Conservation (phyloP, 768 basidiomycete species). For the Suillus subluteus region DNA sequence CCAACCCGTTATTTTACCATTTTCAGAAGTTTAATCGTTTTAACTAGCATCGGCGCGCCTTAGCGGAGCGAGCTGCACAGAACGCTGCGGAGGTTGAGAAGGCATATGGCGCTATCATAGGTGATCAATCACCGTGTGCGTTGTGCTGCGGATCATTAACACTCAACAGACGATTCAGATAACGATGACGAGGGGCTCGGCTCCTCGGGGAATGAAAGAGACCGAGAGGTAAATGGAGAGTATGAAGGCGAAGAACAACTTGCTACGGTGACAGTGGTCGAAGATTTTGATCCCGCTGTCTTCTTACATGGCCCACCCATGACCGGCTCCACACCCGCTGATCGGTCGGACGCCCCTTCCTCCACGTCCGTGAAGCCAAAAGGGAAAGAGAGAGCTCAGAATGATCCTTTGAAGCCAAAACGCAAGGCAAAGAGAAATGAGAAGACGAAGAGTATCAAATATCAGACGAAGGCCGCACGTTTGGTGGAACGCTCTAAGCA, state of each 20-base stretch:
- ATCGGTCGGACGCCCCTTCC: not conserved
- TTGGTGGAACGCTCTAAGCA: constrained; percentile 66
- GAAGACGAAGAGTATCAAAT: constrained; percentile 53
- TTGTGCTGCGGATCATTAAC: constrained; percentile 12
- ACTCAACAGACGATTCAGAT: constrained; percentile 19
- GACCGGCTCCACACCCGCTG: constrained; percentile 4
- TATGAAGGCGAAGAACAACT: constrained; percentile 84
- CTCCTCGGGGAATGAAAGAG: constrained; percentile 37
- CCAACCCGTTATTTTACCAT: constrained; percentile 18
- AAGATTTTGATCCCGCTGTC: constrained; percentile 83
- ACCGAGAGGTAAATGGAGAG: constrained; percentile 58
- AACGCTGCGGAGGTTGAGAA: constrained; percentile 80
- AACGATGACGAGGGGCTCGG: constrained; percentile 55
- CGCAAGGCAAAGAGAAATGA: constrained; percentile 32
- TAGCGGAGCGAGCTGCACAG: constrained; percentile 75
- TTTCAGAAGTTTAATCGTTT: constrained; percentile 17
- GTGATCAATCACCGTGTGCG: constrained; percentile 34
- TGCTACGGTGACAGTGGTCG: constrained; percentile 89
- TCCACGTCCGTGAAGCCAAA: constrained; percentile 13
- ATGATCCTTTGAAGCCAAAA: constrained; percentile 20
- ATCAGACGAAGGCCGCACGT: constrained; percentile 73
- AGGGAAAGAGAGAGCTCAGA: constrained; percentile 21
- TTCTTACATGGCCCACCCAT: constrained; percentile 53
- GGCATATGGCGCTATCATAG: constrained; percentile 61
- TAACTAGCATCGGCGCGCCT: constrained; percentile 71